Conservation (phyloP, 2,329 filamentous ascomycete species). For the Chaetothyriales sp. region DNA sequence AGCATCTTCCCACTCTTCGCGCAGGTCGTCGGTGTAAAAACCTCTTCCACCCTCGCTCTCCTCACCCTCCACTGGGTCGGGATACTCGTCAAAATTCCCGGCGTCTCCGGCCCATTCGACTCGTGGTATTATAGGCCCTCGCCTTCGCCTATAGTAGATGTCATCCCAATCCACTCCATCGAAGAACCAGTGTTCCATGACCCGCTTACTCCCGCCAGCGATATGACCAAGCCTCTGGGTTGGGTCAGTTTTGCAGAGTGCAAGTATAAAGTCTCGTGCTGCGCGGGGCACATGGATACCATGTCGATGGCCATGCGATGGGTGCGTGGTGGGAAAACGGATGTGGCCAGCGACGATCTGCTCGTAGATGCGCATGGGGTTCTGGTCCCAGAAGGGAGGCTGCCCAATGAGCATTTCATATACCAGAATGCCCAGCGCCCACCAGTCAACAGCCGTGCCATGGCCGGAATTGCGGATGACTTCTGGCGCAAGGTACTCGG, state of each 20-base stretch:
- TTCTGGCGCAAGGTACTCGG: slow-evolving; percentile 52
- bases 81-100: slow-evolving; percentile 52
- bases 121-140: slow-evolving; percentile 49
- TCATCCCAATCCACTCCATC: slow-evolving; percentile 47
- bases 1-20: slow-evolving; percentile 42
- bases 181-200: slow-evolving; percentile 50
- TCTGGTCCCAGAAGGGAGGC: slow-evolving; percentile 54
- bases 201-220: slow-evolving; percentile 41
- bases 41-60: slow-evolving; percentile 26
- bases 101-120: slow-evolving; percentile 45
- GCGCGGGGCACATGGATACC: slow-evolving; percentile 22
- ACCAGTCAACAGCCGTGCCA: slow-evolving; percentile 53
- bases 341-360: slow-evolving; percentile 50
- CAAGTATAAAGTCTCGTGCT: slow-evolving; percentile 45
- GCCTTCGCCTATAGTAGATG: slow-evolving; percentile 42
- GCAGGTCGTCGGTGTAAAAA: slow-evolving; percentile 45
- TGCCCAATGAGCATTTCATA: slow-evolving; percentile 54
- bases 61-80: slow-evolving; percentile 37
- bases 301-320: slow-evolving; percentile 17
- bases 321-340: slow-evolving; percentile 46
- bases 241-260: slow-evolving; percentile 48
- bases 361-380: slow-evolving; percentile 55
- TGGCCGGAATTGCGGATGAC: slow-evolving; percentile 52
- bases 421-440: slow-evolving; percentile 51
- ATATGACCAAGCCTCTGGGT: slow-evolving; percentile 49